Percentiles rank a stretch among this genome's conserved stretches.
Evolutionary conservation across 2,329 filamentous ascomycete species (phyloP).

Genomic region (Phoma sp.): DNA sequence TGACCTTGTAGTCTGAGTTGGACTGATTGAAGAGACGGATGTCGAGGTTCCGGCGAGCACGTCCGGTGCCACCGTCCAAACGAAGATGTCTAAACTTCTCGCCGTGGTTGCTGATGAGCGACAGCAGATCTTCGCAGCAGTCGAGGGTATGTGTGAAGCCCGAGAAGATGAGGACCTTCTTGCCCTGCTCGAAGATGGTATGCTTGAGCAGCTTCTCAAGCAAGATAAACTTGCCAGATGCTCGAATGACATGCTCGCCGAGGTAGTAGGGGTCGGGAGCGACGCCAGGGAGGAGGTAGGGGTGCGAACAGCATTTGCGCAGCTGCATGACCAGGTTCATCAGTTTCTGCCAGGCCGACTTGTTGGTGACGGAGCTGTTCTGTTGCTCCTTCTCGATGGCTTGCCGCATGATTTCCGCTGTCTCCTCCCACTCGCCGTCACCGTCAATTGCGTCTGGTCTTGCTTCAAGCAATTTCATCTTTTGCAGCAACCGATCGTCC

Average conservation of each 20-base stretch:
- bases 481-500: conserved; percentile 43
- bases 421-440: conserved; percentile 62
- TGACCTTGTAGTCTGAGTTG: conserved; percentile 57
- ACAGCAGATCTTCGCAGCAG: conserved; percentile 59
- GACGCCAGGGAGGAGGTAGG: conserved; percentile 58
- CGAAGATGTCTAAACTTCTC: conserved; percentile 55
- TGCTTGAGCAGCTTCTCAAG: conserved; percentile 59
- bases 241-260: conserved; percentile 56
- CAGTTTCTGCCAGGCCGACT: conserved; percentile 55
- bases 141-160: conserved; percentile 60
- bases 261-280: conserved; percentile 55
- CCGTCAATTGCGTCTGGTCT: conserved; percentile 10
- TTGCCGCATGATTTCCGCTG: conserved; percentile 97
- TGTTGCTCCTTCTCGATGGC: conserved; percentile 61
- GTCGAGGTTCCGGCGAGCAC: conserved; percentile 59
- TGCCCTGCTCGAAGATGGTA: conserved; percentile 56
- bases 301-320: conserved; percentile 62
- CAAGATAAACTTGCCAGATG: conserved; percentile 64
- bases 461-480: conserved; percentile 39
- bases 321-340: conserved; percentile 65
- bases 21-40: conserved; percentile 61
- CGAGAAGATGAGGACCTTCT: conserved; percentile 65
- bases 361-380: conserved; percentile 26
- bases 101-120: conserved; percentile 51
- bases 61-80: conserved; percentile 58